phyloP scores from a whole-genome alignment of 2,329 filamentous ascomycete genomes.

The Aureobasidium mangrovei region DNA sequence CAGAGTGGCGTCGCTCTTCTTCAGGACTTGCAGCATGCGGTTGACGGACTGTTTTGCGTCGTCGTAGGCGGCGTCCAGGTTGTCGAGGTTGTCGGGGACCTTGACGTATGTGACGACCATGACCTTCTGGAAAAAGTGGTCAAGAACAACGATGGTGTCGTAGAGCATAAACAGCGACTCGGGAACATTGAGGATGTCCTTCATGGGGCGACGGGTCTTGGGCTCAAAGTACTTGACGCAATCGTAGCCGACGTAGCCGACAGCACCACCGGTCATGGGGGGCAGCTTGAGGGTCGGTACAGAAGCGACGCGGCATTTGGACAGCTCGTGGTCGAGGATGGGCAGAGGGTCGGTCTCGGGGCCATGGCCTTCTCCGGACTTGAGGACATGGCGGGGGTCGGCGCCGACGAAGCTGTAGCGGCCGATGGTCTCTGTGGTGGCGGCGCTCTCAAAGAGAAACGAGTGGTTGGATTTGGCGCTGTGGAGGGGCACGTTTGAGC shows the following conservation, averaged over 20 bases:
- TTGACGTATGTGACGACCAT: conserved; percentile 88
- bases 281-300: conserved; percentile 77
- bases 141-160: conserved; percentile 87
- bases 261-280: conserved; percentile 80
- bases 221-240: conserved; percentile 98
- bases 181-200: conserved; percentile 80
- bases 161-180: conserved; percentile 97
- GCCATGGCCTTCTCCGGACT: conserved; percentile 81
- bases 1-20: conserved; percentile 60
- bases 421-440: conserved; percentile 81
- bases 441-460: conserved; percentile 92
- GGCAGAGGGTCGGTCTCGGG: conserved; percentile 77
- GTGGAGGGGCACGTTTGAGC: conserved; percentile 7
- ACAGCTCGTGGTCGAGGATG: conserved; percentile 70
- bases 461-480: conserved; percentile 64
- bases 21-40: conserved; percentile 60
- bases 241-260: conserved; percentile 96
- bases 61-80: conserved; percentile 61
- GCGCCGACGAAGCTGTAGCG: conserved; percentile 86
- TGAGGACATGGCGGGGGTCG: conserved; percentile 67
- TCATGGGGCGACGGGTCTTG: conserved; percentile 74
- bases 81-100: conserved; percentile 42
- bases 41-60: conserved; percentile 57
- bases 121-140: conserved; percentile 86
- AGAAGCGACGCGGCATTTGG: conserved; percentile 67